A percentile compares a stretch with the other conserved stretches of the same genome.
phyloP scores from a whole-genome alignment of 805 yeast species.

The Lipomyces orientalis region DNA sequence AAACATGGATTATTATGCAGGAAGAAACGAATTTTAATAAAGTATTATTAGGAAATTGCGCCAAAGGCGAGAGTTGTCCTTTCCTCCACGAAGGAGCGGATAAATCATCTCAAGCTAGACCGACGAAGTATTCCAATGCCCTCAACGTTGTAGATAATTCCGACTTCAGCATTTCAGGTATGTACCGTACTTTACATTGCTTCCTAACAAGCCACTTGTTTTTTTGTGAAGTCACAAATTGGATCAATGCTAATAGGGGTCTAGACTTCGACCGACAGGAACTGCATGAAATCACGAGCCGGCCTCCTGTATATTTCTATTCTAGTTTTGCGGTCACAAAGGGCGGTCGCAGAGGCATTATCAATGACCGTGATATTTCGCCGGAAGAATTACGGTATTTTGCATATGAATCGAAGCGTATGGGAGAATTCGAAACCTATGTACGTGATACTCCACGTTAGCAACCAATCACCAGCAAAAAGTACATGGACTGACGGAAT shows the following conservation, averaged over 20 bases:
- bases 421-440: constrained; percentile 8
- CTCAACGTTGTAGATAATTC: not conserved
- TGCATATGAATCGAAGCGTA: constrained; percentile 16
- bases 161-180: not conserved
- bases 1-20: not conserved
- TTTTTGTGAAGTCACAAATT: not conserved
- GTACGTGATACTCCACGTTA: constrained; percentile 2
- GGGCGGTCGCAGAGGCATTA: constrained; percentile 8
- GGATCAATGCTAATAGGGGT: not conserved
- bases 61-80: constrained; percentile 6
- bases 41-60: constrained; percentile 4
- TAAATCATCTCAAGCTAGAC: not conserved
- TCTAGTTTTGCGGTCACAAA: constrained; percentile 17
- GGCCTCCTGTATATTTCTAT: constrained; percentile 21
- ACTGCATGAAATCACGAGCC: not conserved
- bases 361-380: constrained; percentile 26
- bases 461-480: not conserved
- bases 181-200: not conserved
- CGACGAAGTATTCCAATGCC: not conserved
- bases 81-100: constrained; percentile 11
- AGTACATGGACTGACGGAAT: not conserved
- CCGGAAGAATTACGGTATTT: constrained; percentile 24
- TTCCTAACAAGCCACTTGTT: not conserved
- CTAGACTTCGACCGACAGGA: not conserved
- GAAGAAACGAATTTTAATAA: not conserved